A percentile compares a stretch with the other conserved stretches of the same genome.
Evolutionary conservation across 2,329 filamentous ascomycete species (phyloP).

Genomic region (Escovopsis weberi): DNA sequence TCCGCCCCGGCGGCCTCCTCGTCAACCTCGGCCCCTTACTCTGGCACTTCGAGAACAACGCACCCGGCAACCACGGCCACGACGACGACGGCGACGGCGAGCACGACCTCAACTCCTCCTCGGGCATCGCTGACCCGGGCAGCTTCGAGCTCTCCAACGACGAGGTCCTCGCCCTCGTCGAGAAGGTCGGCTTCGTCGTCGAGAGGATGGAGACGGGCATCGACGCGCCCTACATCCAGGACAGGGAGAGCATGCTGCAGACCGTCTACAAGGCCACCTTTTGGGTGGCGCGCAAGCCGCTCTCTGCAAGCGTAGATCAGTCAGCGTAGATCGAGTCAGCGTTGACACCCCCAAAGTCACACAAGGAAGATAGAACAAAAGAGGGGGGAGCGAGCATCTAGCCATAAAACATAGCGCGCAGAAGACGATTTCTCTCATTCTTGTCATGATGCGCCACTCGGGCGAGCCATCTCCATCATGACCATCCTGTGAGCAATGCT

Average conservation of each 20-base stretch:
- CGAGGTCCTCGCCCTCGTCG: constrained; percentile 66
- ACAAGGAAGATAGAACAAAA: too few relatives aligned
- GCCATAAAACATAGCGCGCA: too few relatives aligned
- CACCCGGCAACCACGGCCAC: constrained; percentile 41
- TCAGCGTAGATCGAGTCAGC: too few relatives aligned
- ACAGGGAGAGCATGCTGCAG: constrained; percentile 71
- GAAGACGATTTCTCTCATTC: too few relatives aligned
- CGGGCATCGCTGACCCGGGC: constrained; percentile 75
- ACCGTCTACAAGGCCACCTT: constrained; percentile 66
- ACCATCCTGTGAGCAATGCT: too few relatives aligned
- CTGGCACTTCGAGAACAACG: constrained; percentile 85
- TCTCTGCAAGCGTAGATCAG: neutral
- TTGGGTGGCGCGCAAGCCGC: constrained; percentile 70
- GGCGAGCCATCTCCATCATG: too few relatives aligned
- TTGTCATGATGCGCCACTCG: too few relatives aligned
- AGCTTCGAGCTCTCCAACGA: constrained; percentile 83
- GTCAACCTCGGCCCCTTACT: constrained; percentile 82
- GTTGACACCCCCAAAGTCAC: too few relatives aligned
- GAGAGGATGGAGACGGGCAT: constrained; percentile 44
- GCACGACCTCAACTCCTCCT: constrained; percentile 31
- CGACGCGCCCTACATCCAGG: constrained; percentile 77
- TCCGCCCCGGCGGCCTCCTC: constrained; percentile 65
- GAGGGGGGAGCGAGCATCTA: too few relatives aligned
- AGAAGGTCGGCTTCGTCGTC: constrained; percentile 62
- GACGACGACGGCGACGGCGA: constrained; percentile 36